phyloP scores from a whole-genome alignment of 1,139 yeast species.

The Kodamaea plutei region DNA sequence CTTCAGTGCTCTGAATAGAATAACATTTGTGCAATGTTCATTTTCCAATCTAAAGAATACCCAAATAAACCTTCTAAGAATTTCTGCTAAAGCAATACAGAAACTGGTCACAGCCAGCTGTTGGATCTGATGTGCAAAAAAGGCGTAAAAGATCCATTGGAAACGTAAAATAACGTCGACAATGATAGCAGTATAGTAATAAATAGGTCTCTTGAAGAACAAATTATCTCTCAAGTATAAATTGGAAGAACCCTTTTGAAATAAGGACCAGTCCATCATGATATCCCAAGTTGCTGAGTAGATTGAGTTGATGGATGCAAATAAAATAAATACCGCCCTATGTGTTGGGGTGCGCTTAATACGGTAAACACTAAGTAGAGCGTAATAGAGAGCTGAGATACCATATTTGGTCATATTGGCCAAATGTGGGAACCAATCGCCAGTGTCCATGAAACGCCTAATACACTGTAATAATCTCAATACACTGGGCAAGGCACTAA shows the following conservation, averaged over 20 bases:
- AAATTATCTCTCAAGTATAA: slow-evolving; percentile 67
- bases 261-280: slow-evolving; percentile 91
- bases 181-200: slow-evolving; percentile 74
- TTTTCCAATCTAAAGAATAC: slow-evolving; percentile 88
- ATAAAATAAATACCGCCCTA: slow-evolving; percentile 60
- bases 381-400: slow-evolving; percentile 63
- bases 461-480: slow-evolving; percentile 91
- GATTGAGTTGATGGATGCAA: slow-evolving; percentile 72
- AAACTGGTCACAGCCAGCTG: slow-evolving; percentile 92
- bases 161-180: slow-evolving; percentile 71
- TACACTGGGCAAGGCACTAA: slow-evolving; percentile 78
- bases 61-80: slow-evolving; percentile 83
- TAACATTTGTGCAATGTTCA: slow-evolving; percentile 89
- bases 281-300: slow-evolving; percentile 82
- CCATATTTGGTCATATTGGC: slow-evolving; percentile 84
- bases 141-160: slow-evolving; percentile 85
- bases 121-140: slow-evolving; percentile 69
- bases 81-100: slow-evolving; percentile 75
- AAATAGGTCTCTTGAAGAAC: slow-evolving; percentile 50
- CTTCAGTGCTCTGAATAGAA: slow-evolving; percentile 77
- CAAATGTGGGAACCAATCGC: slow-evolving; percentile 94
- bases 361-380: slow-evolving; percentile 76
- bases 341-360: slow-evolving; percentile 45
- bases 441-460: slow-evolving; percentile 88
- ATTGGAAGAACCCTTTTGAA: slow-evolving; percentile 61